Evolutionary conservation across 192 early-diverging fungal genomes (phyloP).

Genomic region (Rhizophagus clarus): DNA sequence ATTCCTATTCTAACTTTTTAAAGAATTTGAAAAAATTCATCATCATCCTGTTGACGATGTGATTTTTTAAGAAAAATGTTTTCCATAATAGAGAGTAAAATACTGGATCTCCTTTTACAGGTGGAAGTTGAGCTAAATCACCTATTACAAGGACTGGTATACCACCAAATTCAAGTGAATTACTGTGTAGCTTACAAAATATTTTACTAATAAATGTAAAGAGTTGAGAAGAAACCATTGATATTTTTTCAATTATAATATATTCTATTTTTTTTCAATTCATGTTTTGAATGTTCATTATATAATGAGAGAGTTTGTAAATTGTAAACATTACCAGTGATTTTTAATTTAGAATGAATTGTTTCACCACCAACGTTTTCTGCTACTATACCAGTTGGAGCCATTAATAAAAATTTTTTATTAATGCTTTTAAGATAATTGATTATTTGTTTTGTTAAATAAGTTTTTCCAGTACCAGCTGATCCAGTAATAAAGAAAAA

Average conservation of each 20-base stretch:
- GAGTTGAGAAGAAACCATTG: not conserved
- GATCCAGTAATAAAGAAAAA: not conserved
- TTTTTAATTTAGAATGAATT: constrained; percentile 2
- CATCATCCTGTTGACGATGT: not conserved
- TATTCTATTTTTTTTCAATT: not conserved
- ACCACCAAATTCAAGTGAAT: not conserved
- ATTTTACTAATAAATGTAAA: not conserved
- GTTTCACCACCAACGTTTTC: not conserved
- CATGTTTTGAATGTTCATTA: not conserved
- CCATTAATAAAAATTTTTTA: not conserved
- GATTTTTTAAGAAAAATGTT: not conserved
- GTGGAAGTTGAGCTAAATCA: constrained; percentile 16
- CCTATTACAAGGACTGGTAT: constrained; percentile 9
- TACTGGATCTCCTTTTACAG: not conserved
- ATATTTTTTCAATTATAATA: constrained; percentile 14
- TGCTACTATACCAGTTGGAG: constrained; percentile 8
- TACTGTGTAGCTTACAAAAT: not conserved
- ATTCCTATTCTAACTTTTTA: constrained; percentile 2
- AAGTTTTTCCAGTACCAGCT: not conserved
- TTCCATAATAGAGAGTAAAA: constrained; percentile 14
- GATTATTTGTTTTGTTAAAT: not conserved
- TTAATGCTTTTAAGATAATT: not conserved
- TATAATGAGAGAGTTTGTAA: not conserved
- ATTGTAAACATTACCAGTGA: not conserved
- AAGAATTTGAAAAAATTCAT: not conserved